Conservation (phyloP, 768 basidiomycete species). For the Termitomyces sp. region DNA sequence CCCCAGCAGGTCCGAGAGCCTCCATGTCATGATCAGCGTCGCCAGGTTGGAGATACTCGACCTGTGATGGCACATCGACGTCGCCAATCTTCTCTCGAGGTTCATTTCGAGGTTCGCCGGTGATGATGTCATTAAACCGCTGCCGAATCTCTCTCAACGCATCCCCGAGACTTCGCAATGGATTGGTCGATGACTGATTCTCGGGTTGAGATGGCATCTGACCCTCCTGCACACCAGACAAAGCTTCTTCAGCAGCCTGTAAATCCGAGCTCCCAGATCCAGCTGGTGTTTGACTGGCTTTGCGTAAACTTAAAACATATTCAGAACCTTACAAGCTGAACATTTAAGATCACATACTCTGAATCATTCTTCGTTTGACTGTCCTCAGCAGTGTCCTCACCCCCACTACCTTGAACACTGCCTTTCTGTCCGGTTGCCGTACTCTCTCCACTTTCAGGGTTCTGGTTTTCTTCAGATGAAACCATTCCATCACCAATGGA, state of each 20-base stretch:
- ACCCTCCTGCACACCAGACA: slow-evolving; percentile 41
- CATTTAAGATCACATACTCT: slow-evolving; percentile 20
- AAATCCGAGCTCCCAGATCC: slow-evolving; percentile 16
- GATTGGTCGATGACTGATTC: slow-evolving; percentile 37
- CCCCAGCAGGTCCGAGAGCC: slow-evolving; percentile 81
- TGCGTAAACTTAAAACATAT: slow-evolving; percentile 11
- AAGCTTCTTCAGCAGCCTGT: slow-evolving; percentile 25
- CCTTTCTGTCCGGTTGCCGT: slow-evolving; percentile 26
- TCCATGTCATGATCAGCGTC: slow-evolving; percentile 73
- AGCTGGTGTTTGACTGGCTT: slow-evolving; percentile 14
- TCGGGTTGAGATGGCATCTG: slow-evolving; percentile 33
- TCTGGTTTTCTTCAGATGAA: slow-evolving; percentile 23
- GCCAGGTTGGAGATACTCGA: slow-evolving; percentile 76
- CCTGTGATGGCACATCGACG: slow-evolving; percentile 34
- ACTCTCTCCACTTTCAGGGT: slow-evolving; percentile 23
- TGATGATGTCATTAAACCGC: slow-evolving; percentile 78
- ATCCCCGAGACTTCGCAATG: slow-evolving; percentile 79
- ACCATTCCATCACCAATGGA: slow-evolving; percentile 33
- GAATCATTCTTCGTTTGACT: slow-evolving; percentile 23
- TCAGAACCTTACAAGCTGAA: neutral
- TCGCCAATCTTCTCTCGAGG: slow-evolving; percentile 32
- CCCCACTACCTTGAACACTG: slow-evolving; percentile 20
- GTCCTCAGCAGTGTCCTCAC: slow-evolving; percentile 22
- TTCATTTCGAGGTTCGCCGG: slow-evolving; percentile 26
- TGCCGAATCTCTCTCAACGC: slow-evolving; percentile 74